Conservation (phyloP, 2,329 filamentous ascomycete genomes). For the Aureobasidium pullulans region DNA sequence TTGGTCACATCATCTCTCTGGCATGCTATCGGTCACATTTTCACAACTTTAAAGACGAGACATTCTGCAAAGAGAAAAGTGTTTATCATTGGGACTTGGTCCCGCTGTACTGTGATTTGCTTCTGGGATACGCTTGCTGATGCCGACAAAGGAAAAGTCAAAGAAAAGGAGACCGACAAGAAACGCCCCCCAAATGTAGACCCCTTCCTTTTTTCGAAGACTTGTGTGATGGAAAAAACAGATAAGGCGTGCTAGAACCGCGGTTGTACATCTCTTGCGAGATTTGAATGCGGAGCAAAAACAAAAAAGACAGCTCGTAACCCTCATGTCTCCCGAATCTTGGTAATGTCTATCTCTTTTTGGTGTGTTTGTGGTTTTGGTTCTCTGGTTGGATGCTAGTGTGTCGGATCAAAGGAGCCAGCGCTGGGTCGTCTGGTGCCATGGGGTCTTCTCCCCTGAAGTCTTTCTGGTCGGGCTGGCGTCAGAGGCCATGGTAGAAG, state of each 20-base stretch:
- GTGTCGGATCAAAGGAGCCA: neutral
- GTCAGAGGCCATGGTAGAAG: neutral
- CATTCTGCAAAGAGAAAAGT: neutral
- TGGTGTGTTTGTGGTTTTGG: conserved; percentile 2
- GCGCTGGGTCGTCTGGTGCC: conserved; percentile 8
- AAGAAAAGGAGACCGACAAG: neutral
- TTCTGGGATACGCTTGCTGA: conserved; percentile 10
- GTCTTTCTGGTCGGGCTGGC: neutral
- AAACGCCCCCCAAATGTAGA: conserved; percentile 1
- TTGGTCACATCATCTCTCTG: too few relatives aligned
- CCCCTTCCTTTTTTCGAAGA: neutral
- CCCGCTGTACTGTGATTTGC: neutral
- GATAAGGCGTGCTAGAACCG: neutral
- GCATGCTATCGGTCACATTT: too few relatives aligned
- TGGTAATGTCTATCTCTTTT: neutral
- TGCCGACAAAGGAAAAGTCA: neutral
- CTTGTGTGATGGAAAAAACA: neutral
- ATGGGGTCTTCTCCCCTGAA: conserved; percentile 1
- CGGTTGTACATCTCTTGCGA: neutral
- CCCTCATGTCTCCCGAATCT: neutral
- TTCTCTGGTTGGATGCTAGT: neutral
- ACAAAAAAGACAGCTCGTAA: neutral
- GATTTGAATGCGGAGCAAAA: neutral
- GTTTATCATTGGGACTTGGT: neutral
- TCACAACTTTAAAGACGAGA: too few relatives aligned